Percentiles rank a stretch among this genome's conserved stretches.
Evolutionary conservation across 768 basidiomycete species (phyloP).

Genomic region (Kwoniella shandongensis): DNA sequence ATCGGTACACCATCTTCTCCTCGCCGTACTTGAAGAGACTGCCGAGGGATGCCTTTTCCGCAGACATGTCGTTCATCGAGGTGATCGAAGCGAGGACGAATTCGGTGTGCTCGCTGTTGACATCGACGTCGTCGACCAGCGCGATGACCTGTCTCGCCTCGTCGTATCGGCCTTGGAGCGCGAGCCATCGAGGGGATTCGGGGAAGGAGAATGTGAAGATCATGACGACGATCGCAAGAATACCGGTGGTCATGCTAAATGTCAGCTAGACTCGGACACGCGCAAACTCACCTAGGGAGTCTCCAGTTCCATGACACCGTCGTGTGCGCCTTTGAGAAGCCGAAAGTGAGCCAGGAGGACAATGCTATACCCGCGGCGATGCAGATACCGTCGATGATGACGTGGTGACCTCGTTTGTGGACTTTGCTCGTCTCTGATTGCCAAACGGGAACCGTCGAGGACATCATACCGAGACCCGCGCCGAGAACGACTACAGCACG

Average conservation of each 20-base stretch:
- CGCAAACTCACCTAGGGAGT: constrained; percentile 17
- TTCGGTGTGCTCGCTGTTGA: constrained; percentile 16
- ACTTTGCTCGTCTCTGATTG: constrained; percentile 29
- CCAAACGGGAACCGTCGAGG: constrained; percentile 32
- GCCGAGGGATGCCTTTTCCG: constrained; percentile 22
- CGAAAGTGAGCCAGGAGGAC: constrained; percentile 28
- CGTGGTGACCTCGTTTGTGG: constrained; percentile 29
- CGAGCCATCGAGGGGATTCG: constrained; percentile 52
- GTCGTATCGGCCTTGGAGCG: constrained; percentile 44
- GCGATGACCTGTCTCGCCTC: constrained; percentile 25
- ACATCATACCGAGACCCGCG: constrained; percentile 28
- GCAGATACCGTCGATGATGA: constrained; percentile 30
- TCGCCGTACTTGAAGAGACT: constrained; percentile 27
- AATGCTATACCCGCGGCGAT: constrained; percentile 28
- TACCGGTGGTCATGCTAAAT: constrained; percentile 27
- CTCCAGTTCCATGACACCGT: constrained; percentile 21
- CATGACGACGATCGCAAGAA: constrained; percentile 25
- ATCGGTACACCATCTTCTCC: constrained; percentile 30
- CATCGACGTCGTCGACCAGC: constrained; percentile 18
- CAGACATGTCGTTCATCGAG: constrained; percentile 13
- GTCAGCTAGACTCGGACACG: not conserved
- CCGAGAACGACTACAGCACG: constrained; percentile 23
- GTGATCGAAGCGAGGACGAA: constrained; percentile 7
- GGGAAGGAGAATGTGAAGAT: constrained; percentile 26
- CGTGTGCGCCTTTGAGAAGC: constrained; percentile 14